Evolutionary conservation across 1,284 basidiomycete species (phyloP).

Genomic region (Ceratobasidium sp.): DNA sequence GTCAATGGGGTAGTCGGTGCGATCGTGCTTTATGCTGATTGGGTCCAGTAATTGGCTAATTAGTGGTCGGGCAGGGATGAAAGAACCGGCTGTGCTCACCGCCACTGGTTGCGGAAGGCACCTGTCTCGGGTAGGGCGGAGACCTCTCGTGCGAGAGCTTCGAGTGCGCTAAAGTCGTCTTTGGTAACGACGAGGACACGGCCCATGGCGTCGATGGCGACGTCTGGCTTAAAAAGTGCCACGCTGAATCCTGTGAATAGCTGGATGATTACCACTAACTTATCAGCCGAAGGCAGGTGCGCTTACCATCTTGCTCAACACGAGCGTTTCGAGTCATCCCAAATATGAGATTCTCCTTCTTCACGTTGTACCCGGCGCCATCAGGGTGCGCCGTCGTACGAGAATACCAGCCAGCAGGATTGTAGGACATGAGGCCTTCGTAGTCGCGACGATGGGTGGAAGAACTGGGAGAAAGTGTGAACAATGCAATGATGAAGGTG

Average conservation of each 20-base stretch:
- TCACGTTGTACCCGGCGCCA: constrained; percentile 21
- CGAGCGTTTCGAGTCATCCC: constrained; percentile 25
- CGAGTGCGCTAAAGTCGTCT: constrained; percentile 58
- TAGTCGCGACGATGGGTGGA: neutral
- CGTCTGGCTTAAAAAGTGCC: constrained; percentile 60
- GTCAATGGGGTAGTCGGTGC: constrained; percentile 42
- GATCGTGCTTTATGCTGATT: constrained; percentile 36
- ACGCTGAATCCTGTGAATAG: constrained; percentile 57
- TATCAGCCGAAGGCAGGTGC: neutral
- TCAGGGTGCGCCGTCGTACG: constrained; percentile 35
- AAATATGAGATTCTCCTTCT: constrained; percentile 39
- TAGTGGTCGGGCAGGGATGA: neutral
- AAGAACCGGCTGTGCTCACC: constrained; percentile 7
- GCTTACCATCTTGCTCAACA: constrained; percentile 35
- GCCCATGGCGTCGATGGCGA: constrained; percentile 62
- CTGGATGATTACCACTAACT: neutral
- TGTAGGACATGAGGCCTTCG: neutral
- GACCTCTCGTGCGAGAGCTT: constrained; percentile 55
- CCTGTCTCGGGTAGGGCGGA: constrained; percentile 56
- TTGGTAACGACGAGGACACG: constrained; percentile 56
- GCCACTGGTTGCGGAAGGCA: constrained; percentile 63
- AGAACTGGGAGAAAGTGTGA: constrained; percentile 12
- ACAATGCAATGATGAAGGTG: constrained; percentile 15
- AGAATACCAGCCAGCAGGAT: constrained; percentile 39
- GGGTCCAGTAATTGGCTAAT: neutral